Conservation (phyloP, 495 filamentous ascomycete species). For the Barbatosphaeria neglecta region DNA sequence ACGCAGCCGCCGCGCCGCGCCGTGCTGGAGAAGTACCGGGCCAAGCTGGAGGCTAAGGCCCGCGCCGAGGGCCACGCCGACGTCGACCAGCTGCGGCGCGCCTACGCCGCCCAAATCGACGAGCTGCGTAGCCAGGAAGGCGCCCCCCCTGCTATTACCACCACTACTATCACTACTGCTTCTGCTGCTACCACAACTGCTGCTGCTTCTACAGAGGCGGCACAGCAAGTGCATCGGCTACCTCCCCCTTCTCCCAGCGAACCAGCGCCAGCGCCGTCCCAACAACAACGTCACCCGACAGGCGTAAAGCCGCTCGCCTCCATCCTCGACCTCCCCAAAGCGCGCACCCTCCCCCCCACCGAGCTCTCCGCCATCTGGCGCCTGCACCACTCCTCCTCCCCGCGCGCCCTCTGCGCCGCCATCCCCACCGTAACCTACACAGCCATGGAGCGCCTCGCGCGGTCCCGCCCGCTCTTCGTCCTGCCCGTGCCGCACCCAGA, state of each 20-base stretch:
- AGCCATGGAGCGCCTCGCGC: conserved; percentile 54
- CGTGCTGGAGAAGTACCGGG: conserved; percentile 72
- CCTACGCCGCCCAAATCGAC: conserved; percentile 72
- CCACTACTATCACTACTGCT: conserved; percentile 4
- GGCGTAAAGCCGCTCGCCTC: conserved; percentile 64
- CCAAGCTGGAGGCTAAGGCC: conserved; percentile 77
- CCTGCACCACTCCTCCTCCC: conserved; percentile 61
- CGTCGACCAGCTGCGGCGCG: conserved; percentile 65
- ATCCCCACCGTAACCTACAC: conserved; percentile 62
- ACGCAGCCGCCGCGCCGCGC: conserved; percentile 44
- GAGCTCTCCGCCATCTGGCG: conserved; percentile 88
- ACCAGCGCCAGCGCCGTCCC: conserved; percentile 10
- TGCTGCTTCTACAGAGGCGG: conserved; percentile 15
- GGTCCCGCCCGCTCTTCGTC: conserved; percentile 74
- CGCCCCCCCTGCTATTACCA: conserved; percentile 17
- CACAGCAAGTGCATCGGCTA: neutral
- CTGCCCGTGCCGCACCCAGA: conserved; percentile 68
- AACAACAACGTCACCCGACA: conserved; percentile 17
- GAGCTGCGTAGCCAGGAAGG: conserved; percentile 45
- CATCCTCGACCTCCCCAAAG: conserved; percentile 75
- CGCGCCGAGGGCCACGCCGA: conserved; percentile 63
- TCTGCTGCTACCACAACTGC: conserved; percentile 21
- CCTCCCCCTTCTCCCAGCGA: neutral
- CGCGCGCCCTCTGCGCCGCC: conserved; percentile 65
- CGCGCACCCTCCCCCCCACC: conserved; percentile 54